phyloP scores from a whole-genome alignment of 2,329 filamentous ascomycete species.

The Aspergillus fumigatus region DNA sequence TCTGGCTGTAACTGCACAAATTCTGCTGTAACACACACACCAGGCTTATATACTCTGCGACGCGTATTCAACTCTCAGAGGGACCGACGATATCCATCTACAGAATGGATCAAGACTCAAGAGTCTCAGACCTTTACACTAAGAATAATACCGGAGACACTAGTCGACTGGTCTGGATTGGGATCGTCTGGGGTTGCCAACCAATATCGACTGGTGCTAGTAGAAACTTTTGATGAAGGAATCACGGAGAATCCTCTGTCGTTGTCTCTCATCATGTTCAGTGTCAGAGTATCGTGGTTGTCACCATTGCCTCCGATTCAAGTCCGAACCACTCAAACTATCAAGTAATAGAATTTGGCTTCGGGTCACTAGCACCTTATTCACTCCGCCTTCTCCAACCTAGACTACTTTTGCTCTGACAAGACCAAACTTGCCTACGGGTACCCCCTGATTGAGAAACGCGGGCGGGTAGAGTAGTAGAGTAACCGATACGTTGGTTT shows the following conservation, averaged over 20 bases:
- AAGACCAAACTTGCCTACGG: neutral
- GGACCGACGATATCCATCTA: no score
- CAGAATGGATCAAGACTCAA: neutral
- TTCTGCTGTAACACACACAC: neutral
- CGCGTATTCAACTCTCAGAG: neutral
- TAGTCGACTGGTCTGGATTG: conserved; percentile 10
- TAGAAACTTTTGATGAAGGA: neutral
- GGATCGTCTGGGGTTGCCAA: conserved; percentile 16
- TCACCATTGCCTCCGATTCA: neutral
- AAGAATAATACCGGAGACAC: neutral
- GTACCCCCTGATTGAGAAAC: neutral
- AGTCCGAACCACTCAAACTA: neutral
- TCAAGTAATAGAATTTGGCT: neutral
- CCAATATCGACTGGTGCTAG: neutral
- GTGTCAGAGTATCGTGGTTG: neutral
- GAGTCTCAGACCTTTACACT: neutral
- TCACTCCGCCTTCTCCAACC: neutral
- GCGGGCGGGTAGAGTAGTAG: no score
- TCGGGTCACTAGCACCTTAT: no score
- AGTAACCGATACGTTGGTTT: neutral
- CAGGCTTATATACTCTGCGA: neutral
- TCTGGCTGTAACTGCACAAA: neutral
- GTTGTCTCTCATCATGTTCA: neutral
- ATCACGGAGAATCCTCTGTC: neutral
- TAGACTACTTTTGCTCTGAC: no score